Conservation (phyloP, 108 stramenopile species). For the Nitzschia putrida region DNA sequence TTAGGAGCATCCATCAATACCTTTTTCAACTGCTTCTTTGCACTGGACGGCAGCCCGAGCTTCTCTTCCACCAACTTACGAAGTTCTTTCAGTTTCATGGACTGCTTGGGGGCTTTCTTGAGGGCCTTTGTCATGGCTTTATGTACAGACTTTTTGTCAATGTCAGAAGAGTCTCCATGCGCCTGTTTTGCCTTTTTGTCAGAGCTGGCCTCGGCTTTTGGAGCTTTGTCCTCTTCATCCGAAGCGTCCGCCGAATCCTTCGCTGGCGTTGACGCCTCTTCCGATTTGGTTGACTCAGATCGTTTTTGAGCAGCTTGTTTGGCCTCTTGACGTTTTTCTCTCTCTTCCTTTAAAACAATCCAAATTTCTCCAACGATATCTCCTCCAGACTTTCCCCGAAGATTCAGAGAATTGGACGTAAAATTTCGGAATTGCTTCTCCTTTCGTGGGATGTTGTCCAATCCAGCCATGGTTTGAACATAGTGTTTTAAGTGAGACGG, state of each 20-base stretch:
- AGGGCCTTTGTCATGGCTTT: constrained; percentile 72
- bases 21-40: constrained; percentile 37
- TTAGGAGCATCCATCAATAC: constrained; percentile 17
- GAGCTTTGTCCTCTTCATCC: constrained; percentile 27
- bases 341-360: constrained; percentile 55
- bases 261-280: constrained; percentile 32
- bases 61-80: constrained; percentile 35
- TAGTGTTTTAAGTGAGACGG: constrained; percentile 57
- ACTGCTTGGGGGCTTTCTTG: constrained; percentile 67
- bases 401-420: constrained; percentile 73
- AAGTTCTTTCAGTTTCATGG: constrained; percentile 65
- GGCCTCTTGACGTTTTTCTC: constrained; percentile 38
- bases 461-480: constrained; percentile 53
- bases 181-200: background rate
- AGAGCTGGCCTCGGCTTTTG: constrained; percentile 6
- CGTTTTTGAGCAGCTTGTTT: constrained; percentile 36
- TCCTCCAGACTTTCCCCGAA: constrained; percentile 47
- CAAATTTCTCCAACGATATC: constrained; percentile 66
- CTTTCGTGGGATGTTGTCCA: constrained; percentile 86
- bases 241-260: constrained; percentile 33
- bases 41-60: constrained; percentile 26
- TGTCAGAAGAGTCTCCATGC: background rate
- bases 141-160: constrained; percentile 39
- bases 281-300: constrained; percentile 22
- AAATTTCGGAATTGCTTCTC: constrained; percentile 92